Percentiles rank a stretch among this genome's conserved stretches.
phyloP scores from a whole-genome alignment of 352 stramenopile genomes.

The Globisporangium cystogenes region DNA sequence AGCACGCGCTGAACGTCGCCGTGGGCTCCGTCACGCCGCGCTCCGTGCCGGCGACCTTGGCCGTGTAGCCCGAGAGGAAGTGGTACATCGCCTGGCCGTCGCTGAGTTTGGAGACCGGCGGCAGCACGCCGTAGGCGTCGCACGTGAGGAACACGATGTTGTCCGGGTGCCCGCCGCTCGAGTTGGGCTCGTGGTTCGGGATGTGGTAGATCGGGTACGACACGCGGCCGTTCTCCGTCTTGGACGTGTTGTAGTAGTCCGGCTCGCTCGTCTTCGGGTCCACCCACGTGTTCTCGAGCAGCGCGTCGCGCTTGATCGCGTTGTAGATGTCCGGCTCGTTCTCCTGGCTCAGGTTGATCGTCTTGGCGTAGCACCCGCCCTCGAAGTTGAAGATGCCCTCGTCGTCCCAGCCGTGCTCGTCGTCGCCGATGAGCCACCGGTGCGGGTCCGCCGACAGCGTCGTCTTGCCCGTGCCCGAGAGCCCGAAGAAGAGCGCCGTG shows the following conservation, averaged over 20 bases:
- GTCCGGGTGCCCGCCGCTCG: conserved; percentile 91
- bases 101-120: conserved; percentile 93
- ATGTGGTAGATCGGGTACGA: conserved; percentile 99
- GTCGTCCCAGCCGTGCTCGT: conserved; percentile 98
- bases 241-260: conserved; percentile 95
- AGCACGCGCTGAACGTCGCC: conserved; percentile 96
- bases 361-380: conserved; percentile 99
- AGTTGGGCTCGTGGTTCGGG: conserved; percentile 87
- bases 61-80: conserved; percentile 98
- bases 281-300: conserved; percentile 97
- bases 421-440: conserved; percentile 71
- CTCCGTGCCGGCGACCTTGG: conserved; percentile 98
- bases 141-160: conserved; percentile 98
- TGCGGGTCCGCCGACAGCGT: conserved; percentile 90
- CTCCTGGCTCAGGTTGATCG: conserved; percentile 94
- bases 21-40: conserved; percentile 94
- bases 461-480: conserved; percentile 90
- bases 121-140: conserved; percentile 97
- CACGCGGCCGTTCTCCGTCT: conserved; percentile 98
- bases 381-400: conserved; percentile 99
- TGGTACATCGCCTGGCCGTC: conserved; percentile 97
- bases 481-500: conserved; percentile 97
- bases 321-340: conserved; percentile 98
- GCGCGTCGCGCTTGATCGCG: conserved; percentile 95
- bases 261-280: conserved; percentile 62